These are phyloP conservation scores for Podila minutissima DNA, from an alignment of 192 early-diverging fungal species.

Conservation along the genomic window DNA sequence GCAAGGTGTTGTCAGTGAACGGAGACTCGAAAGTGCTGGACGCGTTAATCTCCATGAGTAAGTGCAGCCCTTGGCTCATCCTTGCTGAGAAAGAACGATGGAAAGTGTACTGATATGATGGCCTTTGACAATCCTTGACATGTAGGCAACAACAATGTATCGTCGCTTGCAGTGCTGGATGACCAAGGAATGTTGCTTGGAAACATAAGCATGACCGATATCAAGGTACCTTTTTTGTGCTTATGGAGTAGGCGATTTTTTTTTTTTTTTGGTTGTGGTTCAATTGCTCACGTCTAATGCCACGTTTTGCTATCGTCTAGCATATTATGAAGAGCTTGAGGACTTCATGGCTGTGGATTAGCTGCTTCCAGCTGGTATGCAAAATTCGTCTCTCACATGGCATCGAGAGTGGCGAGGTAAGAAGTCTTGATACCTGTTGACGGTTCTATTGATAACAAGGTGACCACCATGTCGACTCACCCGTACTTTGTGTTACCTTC, in stretches of 20 bases:
- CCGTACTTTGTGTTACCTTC: constrained; percentile 3
- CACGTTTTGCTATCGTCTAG: constrained; percentile 1
- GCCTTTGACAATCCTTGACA: constrained; percentile 32
- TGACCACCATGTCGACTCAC: not conserved
- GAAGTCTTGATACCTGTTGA: not conserved
- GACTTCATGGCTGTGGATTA: constrained; percentile 47
- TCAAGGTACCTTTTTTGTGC: constrained; percentile 58
- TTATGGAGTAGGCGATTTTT: not conserved
- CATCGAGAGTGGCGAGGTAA: constrained; percentile 43
- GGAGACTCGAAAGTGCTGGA: constrained; percentile 43
- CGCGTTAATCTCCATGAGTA: constrained; percentile 47
- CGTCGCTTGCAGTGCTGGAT: constrained; percentile 70
- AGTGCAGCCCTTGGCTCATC: not conserved
- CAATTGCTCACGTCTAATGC: too few species aligned
- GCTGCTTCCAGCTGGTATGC: constrained; percentile 46
- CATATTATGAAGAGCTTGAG: constrained; percentile 49
- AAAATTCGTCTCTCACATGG: constrained; percentile 41
- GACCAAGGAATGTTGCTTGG: constrained; percentile 64
- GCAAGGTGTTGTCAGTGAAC: constrained; percentile 38
- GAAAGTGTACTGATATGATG: constrained; percentile 43
- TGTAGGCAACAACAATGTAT: constrained; percentile 65
- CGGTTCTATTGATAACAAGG: not conserved
- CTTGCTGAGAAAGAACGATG: constrained; percentile 32
- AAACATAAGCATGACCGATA: constrained; percentile 76
- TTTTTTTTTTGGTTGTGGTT: too few species aligned